Base-by-base conservation (phyloP, 2,329 filamentous ascomycete species). In the Colletotrichum sp. region DNA sequence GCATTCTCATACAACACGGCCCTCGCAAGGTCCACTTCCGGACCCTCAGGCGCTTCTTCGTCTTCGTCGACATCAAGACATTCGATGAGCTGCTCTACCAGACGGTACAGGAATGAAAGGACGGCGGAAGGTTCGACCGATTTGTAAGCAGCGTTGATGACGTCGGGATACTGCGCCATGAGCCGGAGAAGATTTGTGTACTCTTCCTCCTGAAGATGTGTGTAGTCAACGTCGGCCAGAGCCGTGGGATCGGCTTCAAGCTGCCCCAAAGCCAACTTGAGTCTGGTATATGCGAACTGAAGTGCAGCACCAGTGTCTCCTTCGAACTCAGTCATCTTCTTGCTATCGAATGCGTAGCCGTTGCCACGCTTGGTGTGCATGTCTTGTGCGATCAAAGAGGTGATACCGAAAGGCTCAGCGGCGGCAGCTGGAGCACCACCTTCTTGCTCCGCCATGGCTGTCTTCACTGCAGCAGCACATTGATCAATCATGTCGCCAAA, bases 291-390 rank as follows among this genome's bases (percentile, higher is more conserved):
- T 2, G 92, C 92, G 80, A 95, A 94, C 85, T 95, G 93, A 24
- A 95, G 88, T 81, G 94, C 94, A 16, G 93, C 92, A 2, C 93
- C 94, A 0, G 93, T 95, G 82, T 95, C 93, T 28, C 93, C 93
- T 82, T 95, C 93, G 77, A 94, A 94, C 5, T 92, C 93, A 2
- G 90, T 93, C 93, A 95, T 95, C 66, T 90, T 89, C 70, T 79
- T 80, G 0, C 78, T 14, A 16, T 82, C 81, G 6, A 68, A 77
- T 0, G 79, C 21, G 30, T 83, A 83, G 0, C 78, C 75, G 0
- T 81, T 81, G 9, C 74, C 79, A 0, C 80, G 32, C 70, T 80
- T 82, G 57, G 81, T 81, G 3, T 77, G 76, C 5, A 82, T 78
- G 6, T 83, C 82, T 6, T 83, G 81, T 3, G 94, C 92, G 90